Evolutionary conservation across 2,329 filamentous ascomycete genomes (phyloP).

Genomic region (Calonectria hawksworthii): DNA sequence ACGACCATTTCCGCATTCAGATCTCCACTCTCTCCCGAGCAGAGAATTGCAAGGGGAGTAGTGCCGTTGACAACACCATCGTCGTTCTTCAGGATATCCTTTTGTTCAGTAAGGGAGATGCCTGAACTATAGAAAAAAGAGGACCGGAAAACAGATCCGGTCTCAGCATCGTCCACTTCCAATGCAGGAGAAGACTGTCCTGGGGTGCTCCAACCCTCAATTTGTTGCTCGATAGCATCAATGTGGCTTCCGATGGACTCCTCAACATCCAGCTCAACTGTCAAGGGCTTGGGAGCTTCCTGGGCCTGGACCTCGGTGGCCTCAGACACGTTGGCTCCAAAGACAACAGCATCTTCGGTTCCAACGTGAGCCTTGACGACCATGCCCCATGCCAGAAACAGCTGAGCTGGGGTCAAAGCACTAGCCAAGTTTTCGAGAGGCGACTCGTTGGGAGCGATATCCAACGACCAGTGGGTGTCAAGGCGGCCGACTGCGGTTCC

Average conservation of each 20-base stretch:
- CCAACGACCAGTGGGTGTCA: background rate
- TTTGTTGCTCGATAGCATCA: background rate
- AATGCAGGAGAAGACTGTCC: background rate
- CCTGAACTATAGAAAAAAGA: background rate
- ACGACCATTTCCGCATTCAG: conserved; percentile 1
- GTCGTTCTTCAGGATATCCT: background rate
- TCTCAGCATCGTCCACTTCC: background rate
- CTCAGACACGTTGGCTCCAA: background rate
- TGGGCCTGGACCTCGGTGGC: background rate
- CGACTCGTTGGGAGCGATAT: background rate
- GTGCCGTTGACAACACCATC: background rate
- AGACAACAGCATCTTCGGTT: background rate
- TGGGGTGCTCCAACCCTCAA: background rate
- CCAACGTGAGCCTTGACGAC: background rate
- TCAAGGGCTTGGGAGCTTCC: background rate
- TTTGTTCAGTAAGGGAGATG: background rate
- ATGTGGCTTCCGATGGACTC: background rate
- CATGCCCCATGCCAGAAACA: conserved; percentile 1
- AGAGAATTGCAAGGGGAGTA: background rate
- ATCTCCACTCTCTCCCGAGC: background rate
- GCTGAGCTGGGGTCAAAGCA: background rate
- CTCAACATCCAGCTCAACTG: background rate
- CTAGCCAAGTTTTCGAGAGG: background rate
- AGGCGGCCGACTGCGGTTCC: background rate
- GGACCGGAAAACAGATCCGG: background rate